Evolutionary conservation across 2,329 filamentous ascomycete genomes (phyloP).

Genomic region (Ceratocystis colombiana): DNA sequence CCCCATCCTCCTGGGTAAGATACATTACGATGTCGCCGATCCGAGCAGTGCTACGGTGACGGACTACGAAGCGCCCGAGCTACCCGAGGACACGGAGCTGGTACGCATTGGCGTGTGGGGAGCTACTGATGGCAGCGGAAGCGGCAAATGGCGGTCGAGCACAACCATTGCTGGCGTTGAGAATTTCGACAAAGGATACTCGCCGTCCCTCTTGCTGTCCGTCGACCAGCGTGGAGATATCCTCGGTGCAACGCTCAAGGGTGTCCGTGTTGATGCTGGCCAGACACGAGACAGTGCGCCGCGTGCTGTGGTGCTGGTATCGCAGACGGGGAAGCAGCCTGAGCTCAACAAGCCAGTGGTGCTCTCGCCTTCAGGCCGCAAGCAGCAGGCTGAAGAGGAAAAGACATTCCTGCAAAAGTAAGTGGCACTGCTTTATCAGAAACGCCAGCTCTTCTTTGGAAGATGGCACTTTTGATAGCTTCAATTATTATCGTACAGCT

Average conservation of each 20-base stretch:
- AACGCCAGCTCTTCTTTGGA: background rate
- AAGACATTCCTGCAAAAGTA: conserved; percentile 60
- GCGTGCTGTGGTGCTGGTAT: conserved; percentile 43
- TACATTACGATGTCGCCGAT: conserved; percentile 44
- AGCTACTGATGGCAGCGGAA: conserved; percentile 29
- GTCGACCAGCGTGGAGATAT: conserved; percentile 37
- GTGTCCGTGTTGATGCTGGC: conserved; percentile 53
- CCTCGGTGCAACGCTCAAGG: conserved; percentile 43
- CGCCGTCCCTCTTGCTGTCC: conserved; percentile 46
- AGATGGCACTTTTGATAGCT: background rate
- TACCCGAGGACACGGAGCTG: conserved; percentile 39
- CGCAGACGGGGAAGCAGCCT: conserved; percentile 44
- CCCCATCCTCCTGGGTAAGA: conserved; percentile 44
- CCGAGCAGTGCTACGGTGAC: conserved; percentile 38
- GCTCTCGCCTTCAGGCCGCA: conserved; percentile 47
- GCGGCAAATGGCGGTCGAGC: conserved; percentile 42
- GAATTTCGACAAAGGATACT: conserved; percentile 53
- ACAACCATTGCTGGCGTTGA: conserved; percentile 46
- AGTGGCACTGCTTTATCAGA: conserved; percentile 29
- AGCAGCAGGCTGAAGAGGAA: conserved; percentile 47
- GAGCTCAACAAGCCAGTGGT: conserved; percentile 55
- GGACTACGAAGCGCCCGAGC: conserved; percentile 48
- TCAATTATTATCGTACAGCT: background rate
- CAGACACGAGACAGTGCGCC: conserved; percentile 56
- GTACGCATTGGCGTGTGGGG: conserved; percentile 52